These are phyloP conservation scores for Cordia subcordata DNA, from an alignment of 257 asterid genomes.

Conservation along the genomic window DNA sequence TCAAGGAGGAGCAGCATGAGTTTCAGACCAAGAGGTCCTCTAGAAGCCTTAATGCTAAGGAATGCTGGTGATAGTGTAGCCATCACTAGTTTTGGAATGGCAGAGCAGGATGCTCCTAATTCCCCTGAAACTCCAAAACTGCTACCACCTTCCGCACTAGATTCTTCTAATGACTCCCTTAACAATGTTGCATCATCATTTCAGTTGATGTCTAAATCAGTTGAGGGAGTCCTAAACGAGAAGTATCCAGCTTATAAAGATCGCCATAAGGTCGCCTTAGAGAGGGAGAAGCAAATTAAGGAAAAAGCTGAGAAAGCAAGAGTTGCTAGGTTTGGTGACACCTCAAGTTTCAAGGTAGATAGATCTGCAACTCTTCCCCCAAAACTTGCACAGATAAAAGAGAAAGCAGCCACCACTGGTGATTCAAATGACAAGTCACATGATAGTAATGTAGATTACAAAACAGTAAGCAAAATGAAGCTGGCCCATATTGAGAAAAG, in stretches of 20 bases:
- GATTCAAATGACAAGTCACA: conserved; percentile 44
- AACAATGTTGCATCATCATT: conserved; percentile 72
- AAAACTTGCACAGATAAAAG: conserved; percentile 71
- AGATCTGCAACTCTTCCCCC: conserved; percentile 58
- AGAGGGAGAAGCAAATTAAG: conserved; percentile 78
- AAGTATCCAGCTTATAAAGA: conserved; percentile 90
- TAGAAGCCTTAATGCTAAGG: conserved; percentile 81
- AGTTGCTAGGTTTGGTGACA: conserved; percentile 65
- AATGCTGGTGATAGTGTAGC: conserved; percentile 75
- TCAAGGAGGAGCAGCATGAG: conserved; percentile 53
- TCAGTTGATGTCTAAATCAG: conserved; percentile 84
- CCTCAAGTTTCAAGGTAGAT: conserved; percentile 29
- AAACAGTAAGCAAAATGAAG: conserved; percentile 66
- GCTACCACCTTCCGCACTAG: conserved; percentile 2
- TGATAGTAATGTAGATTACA: conserved; percentile 48
- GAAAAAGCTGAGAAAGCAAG: conserved; percentile 90
- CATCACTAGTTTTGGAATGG: conserved; percentile 70
- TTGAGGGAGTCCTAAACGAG: conserved; percentile 80
- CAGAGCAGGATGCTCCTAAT: conserved; percentile 46
- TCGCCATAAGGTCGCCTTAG: conserved; percentile 84
- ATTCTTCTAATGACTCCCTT: conserved; percentile 27
- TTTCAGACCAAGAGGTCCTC: conserved; percentile 58
- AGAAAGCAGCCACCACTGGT: conserved; percentile 47
- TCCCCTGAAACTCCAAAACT: conserved; percentile 48
- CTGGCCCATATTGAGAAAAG: conserved; percentile 69